Evolutionary conservation across 2,329 filamentous ascomycete genomes (phyloP), one percentile per base, ranked within the genome.

Genomic region (Penicillium sp.): DNA sequence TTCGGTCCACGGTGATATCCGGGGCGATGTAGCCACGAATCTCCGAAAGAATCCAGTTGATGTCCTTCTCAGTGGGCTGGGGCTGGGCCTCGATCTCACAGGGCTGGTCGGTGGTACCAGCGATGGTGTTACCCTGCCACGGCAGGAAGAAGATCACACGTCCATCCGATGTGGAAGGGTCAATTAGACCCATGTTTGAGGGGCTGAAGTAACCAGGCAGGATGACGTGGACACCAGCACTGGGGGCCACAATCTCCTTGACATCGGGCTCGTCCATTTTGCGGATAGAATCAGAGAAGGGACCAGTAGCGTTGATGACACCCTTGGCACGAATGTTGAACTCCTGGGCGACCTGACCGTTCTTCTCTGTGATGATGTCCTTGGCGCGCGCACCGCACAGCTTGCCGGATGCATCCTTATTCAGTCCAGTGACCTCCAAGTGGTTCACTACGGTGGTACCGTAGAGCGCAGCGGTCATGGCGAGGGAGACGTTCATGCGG

Each of bases 81-180:
- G 91, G 91, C 66, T 93, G 88, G 39, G 82, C 79, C 5, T 83
- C 84, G 63, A 96, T 90, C 31, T 81, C 78, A 37, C 87, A 89
- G 3, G 90, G 86, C 38, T 89, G 87, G 70, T 95, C 91, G 8
- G 90, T 95, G 5, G 91, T 95, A 59, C 91, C 91, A 44, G 90
- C 91, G 69, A 95, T 94, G 14, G 90, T 95, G 76, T 94, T 94
- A 47, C 90, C 90, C 77, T 95, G 90, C 91, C 91, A 95, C 22
- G 91, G 91, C 39, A 95, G 81, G 81, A 96, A 95, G 84, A 95
- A 95, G 69, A 95, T 93, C 48, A 95, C 91, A 71, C 91, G 85
- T 20, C 91, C 91, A 69, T 95, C 91, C 1, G 90, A 95, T 2
- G 91, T 94, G 39, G 86, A 85, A 5, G 91, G 90, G 67, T 96